Evolutionary conservation across 2,329 filamentous ascomycete species (phyloP).

Genomic region (Colletotrichum sojae): DNA sequence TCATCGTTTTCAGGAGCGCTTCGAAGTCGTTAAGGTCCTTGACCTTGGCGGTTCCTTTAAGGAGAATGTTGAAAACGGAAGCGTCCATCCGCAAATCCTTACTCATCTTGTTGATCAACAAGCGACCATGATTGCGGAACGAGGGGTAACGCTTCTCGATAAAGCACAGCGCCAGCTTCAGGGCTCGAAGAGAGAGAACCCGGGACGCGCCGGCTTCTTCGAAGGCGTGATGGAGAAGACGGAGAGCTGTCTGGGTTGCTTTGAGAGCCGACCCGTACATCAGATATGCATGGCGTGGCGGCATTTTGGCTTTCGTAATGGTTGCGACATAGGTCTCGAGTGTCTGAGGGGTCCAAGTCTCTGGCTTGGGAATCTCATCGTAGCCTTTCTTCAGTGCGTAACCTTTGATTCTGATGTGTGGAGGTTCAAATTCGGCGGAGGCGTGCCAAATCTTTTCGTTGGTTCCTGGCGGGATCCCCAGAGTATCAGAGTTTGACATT

Average conservation of each 20-base stretch:
- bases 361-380: conserved; percentile 56
- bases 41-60: conserved; percentile 56
- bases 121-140: conserved; percentile 45
- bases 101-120: conserved; percentile 55
- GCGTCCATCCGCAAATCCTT: conserved; percentile 59
- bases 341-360: conserved; percentile 56
- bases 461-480: not conserved
- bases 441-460: conserved; percentile 26
- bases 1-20: conserved; percentile 58
- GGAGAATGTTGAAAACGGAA: conserved; percentile 63
- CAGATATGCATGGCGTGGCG: conserved; percentile 48
- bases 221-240: conserved; percentile 57
- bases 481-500: not conserved
- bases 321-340: conserved; percentile 59
- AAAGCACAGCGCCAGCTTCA: conserved; percentile 62
- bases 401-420: not conserved
- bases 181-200: conserved; percentile 54
- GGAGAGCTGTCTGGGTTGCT: conserved; percentile 56
- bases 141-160: conserved; percentile 50
- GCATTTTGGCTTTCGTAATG: conserved; percentile 56
- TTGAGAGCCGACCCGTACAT: conserved; percentile 52
- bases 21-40: conserved; percentile 61
- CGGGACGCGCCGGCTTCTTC: conserved; percentile 50
- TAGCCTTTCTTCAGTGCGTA: conserved; percentile 45
- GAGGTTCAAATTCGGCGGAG: conserved; percentile 11